These are phyloP conservation scores for Tolypocladium tundrense DNA, from an alignment of 2,329 filamentous ascomycete genomes.

Conservation along the genomic window DNA sequence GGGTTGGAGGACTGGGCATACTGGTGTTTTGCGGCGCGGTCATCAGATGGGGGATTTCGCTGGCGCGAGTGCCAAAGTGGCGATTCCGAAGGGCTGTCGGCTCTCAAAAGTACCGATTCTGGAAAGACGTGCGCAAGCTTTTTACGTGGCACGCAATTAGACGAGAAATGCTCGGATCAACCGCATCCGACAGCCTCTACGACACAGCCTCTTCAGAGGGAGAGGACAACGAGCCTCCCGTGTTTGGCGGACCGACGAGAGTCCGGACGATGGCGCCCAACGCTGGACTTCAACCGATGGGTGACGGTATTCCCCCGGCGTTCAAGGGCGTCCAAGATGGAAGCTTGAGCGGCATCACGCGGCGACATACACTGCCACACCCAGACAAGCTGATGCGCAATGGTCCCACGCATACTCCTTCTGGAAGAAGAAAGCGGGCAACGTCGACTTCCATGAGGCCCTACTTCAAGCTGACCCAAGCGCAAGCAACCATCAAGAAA, in stretches of 20 bases:
- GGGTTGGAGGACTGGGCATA: slow-evolving; percentile 69
- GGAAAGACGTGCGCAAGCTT: slow-evolving; percentile 27
- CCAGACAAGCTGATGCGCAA: slow-evolving; percentile 21
- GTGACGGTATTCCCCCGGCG: slow-evolving; percentile 9
- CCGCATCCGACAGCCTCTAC: slow-evolving; percentile 19
- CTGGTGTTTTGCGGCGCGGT: slow-evolving; percentile 64
- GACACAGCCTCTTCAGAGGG: slow-evolving; percentile 21
- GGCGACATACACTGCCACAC: slow-evolving; percentile 45
- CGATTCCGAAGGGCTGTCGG: slow-evolving; percentile 56
- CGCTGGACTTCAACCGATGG: slow-evolving; percentile 3
- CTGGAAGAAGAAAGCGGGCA: slow-evolving; percentile 55
- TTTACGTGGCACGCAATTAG: slow-evolving; percentile 38
- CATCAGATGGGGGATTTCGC: slow-evolving; percentile 70
- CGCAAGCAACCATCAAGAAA: slow-evolving; percentile 66
- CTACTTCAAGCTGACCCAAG: slow-evolving; percentile 70
- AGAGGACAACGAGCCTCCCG: slow-evolving; percentile 14
- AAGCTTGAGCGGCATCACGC: slow-evolving; percentile 11
- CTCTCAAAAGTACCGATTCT: slow-evolving; percentile 23
- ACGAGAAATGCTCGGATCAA: slow-evolving; percentile 21
- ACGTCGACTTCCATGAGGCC: slow-evolving; percentile 56
- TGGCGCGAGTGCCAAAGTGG: slow-evolving; percentile 87
- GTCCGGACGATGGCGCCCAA: slow-evolving; percentile 19
- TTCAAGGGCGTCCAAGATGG: slow-evolving; percentile 8
- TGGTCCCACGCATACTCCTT: slow-evolving; percentile 43
- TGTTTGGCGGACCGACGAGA: slow-evolving; percentile 11